Conservation (phyloP, 352 stramenopile genomes). For the Phytophthora chlamydospora region DNA sequence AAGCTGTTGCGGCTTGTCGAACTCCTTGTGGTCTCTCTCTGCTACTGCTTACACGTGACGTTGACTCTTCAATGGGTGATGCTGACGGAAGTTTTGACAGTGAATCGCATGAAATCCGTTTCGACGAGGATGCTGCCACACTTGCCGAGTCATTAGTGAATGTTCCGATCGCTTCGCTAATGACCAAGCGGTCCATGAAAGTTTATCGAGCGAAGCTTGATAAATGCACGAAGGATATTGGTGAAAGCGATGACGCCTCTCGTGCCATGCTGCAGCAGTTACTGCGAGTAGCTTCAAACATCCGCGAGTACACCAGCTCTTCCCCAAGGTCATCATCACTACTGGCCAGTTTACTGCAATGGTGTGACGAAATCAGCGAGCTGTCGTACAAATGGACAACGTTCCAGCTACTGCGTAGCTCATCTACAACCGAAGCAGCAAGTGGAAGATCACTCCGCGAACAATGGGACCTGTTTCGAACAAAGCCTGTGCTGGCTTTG, state of each 20-base stretch:
- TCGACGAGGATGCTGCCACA: conserved; percentile 7
- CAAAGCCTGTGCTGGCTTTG: conserved; percentile 38
- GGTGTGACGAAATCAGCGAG: conserved; percentile 39
- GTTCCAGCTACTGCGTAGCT: conserved; percentile 62
- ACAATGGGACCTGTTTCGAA: conserved; percentile 50
- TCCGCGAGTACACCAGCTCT: conserved; percentile 21
- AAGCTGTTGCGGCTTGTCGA: conserved; percentile 20
- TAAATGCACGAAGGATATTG: conserved; percentile 22
- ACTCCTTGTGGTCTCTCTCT: conserved; percentile 11
- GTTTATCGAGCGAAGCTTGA: conserved; percentile 19
- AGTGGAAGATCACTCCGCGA: conserved; percentile 9
- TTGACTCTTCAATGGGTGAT: conserved; percentile 1
- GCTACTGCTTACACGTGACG: conserved; percentile 5
- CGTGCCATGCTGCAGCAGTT: conserved; percentile 25
- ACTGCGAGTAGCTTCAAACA: conserved; percentile 13
- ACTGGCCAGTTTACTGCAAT: conserved; percentile 21
- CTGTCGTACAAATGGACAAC: conserved; percentile 73
- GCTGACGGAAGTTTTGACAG: conserved; percentile 3
- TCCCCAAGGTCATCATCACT: conserved; percentile 11
- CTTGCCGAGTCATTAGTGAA: conserved; percentile 23
- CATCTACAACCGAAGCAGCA: background rate
- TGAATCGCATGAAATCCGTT: background rate
- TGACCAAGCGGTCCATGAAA: conserved; percentile 4
- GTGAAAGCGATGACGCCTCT: conserved; percentile 31
- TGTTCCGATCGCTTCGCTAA: conserved; percentile 11